phyloP scores from a whole-genome alignment of 129 eudicot species.

The Silybum marianum region DNA sequence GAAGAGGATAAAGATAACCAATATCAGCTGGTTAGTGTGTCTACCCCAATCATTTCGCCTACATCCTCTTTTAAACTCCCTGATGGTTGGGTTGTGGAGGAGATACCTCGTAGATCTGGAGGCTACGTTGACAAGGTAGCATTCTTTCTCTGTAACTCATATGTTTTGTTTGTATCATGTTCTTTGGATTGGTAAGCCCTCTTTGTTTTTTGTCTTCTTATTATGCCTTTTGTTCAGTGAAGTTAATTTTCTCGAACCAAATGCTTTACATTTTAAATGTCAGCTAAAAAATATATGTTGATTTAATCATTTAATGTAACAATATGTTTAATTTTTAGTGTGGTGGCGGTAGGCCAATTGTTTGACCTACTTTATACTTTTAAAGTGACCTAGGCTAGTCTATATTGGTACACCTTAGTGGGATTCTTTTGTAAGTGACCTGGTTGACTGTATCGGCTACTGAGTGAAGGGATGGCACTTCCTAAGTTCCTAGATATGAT shows the following conservation, averaged over 20 bases:
- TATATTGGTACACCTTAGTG: background rate
- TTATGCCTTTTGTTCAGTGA: background rate
- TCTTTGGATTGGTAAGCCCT: background rate
- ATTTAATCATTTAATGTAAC: background rate
- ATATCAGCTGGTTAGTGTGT: slow-evolving; percentile 41
- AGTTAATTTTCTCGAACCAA: slow-evolving; percentile 1
- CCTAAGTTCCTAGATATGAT: background rate
- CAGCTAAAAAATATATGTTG: background rate
- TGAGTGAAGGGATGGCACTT: background rate
- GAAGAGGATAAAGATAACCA: slow-evolving; percentile 38
- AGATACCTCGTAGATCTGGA: slow-evolving; percentile 60
- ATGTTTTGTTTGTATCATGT: slow-evolving; percentile 1
- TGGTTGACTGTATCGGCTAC: background rate
- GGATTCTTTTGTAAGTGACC: background rate
- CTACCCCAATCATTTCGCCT: slow-evolving; percentile 19
- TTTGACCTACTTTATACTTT: background rate
- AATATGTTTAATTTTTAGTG: background rate
- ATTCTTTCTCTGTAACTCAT: background rate
- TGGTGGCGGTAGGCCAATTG: background rate
- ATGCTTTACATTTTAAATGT: background rate
- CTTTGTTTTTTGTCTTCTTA: background rate
- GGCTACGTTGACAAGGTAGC: slow-evolving; percentile 59
- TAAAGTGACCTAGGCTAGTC: background rate
- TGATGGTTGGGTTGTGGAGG: slow-evolving; percentile 89
- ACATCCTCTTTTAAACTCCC: slow-evolving; percentile 46